phyloP scores from a whole-genome alignment of 1,139 yeast genomes.

The Protomyces gravidus region DNA sequence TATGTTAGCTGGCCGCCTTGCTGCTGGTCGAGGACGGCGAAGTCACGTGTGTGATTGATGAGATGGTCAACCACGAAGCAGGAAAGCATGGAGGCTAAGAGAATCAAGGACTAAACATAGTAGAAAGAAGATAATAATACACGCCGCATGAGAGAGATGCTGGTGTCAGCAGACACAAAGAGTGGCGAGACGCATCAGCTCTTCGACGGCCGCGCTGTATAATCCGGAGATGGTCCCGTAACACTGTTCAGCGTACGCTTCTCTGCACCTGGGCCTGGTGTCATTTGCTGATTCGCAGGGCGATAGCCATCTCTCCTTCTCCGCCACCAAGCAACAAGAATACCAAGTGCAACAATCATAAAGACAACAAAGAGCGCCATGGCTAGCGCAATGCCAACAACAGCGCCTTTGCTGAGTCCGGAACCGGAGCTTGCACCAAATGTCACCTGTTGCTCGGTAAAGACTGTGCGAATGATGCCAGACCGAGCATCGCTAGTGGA shows the following conservation, averaged over 20 bases:
- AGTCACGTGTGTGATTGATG: no score
- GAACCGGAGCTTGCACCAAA: slow-evolving; percentile 32
- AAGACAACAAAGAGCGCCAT: slow-evolving; percentile 78
- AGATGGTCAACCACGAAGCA: no score
- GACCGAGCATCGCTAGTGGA: slow-evolving; percentile 31
- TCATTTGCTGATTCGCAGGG: slow-evolving; percentile 21
- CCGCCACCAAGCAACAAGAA: slow-evolving; percentile 51
- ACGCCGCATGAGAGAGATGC: no score
- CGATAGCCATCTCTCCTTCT: slow-evolving; percentile 46
- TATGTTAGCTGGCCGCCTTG: no score
- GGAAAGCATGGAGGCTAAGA: no score
- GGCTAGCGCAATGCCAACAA: slow-evolving; percentile 82
- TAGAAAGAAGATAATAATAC: no score
- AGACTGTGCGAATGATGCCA: slow-evolving; percentile 38
- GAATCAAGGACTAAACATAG: no score
- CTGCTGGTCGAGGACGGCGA: no score
- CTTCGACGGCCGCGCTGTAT: background rate
- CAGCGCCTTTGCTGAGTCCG: slow-evolving; percentile 58
- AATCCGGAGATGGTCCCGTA: background rate
- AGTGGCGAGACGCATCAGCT: background rate
- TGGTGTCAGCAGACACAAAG: no score
- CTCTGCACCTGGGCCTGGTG: background rate
- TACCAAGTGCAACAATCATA: slow-evolving; percentile 59
- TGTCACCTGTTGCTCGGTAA: slow-evolving; percentile 29
- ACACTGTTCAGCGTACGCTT: background rate